These are phyloP conservation scores for Lentinus brumalis DNA, from an alignment of 768 basidiomycete genomes.

Conservation along the genomic window DNA sequence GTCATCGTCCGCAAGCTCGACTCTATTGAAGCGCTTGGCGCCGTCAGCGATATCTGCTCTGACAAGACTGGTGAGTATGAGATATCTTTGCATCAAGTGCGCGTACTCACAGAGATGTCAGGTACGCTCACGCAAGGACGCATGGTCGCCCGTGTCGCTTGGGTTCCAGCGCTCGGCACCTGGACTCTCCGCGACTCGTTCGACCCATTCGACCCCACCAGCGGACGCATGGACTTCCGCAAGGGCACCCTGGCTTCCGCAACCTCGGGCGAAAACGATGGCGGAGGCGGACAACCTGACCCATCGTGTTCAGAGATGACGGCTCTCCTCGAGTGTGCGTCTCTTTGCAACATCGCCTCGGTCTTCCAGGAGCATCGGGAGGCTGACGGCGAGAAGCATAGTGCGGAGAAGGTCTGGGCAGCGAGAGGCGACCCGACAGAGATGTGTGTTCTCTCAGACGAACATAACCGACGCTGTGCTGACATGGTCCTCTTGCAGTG, in stretches of 20 bases:
- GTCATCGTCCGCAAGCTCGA: constrained; percentile 8
- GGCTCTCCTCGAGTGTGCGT: constrained; percentile 20
- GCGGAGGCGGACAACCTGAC: no score
- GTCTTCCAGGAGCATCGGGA: neutral
- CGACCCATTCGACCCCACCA: constrained; percentile 2
- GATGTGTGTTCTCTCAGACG: constrained; percentile 24
- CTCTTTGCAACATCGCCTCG: constrained; percentile 1
- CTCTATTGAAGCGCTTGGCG: constrained; percentile 1
- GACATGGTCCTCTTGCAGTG: constrained; percentile 15
- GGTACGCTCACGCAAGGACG: constrained; percentile 2
- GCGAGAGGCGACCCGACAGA: constrained; percentile 59
- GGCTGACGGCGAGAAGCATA: neutral
- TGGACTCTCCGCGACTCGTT: neutral
- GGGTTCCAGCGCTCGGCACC: neutral
- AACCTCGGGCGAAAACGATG: neutral
- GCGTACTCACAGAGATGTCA: neutral
- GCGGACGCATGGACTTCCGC: neutral
- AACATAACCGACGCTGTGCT: neutral
- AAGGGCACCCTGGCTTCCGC: neutral
- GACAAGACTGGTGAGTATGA: constrained; percentile 1
- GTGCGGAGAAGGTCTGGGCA: constrained; percentile 27
- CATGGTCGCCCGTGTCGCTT: neutral
- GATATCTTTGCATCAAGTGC: neutral
- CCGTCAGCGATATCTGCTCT: neutral
- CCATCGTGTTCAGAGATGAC: constrained; percentile 35